A percentile compares a stretch with the other conserved stretches of the same genome.
Evolutionary conservation across 768 basidiomycete species (phyloP).

Genomic region (Mycena metata): DNA sequence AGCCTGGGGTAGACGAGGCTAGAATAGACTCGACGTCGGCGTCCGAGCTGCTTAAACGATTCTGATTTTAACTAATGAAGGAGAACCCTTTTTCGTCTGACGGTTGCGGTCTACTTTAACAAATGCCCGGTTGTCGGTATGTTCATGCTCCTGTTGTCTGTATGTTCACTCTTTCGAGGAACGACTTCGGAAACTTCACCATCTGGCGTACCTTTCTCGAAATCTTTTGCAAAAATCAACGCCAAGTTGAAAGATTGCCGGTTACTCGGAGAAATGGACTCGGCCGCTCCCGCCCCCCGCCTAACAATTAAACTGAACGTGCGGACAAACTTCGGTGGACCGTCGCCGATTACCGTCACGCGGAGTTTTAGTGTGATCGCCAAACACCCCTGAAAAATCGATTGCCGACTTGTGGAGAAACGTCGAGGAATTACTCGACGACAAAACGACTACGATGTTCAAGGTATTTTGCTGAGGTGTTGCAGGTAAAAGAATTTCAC

Average conservation of each 20-base stretch:
- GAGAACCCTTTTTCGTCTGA: too few relatives aligned
- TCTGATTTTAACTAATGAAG: conserved; percentile 40
- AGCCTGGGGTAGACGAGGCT: conserved; percentile 41
- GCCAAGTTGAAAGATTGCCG: too few relatives aligned
- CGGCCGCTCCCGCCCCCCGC: conserved; percentile 1
- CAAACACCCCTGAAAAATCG: conserved; percentile 4
- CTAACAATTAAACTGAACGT: neutral
- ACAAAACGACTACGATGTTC: neutral
- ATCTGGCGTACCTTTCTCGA: too few relatives aligned
- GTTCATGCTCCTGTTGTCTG: too few relatives aligned
- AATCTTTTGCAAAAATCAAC: too few relatives aligned
- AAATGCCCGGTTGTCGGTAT: too few relatives aligned
- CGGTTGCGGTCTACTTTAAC: too few relatives aligned
- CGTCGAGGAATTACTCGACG: conserved; percentile 17
- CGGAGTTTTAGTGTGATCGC: neutral
- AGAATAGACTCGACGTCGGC: conserved; percentile 44
- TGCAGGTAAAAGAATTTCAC: too few relatives aligned
- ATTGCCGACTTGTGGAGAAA: conserved; percentile 25
- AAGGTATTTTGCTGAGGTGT: too few relatives aligned
- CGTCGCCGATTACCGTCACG: conserved; percentile 3
- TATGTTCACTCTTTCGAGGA: too few relatives aligned
- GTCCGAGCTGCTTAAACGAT: conserved; percentile 56
- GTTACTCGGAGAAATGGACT: conserved; percentile 25
- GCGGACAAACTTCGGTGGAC: conserved; percentile 30
- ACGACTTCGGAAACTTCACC: too few relatives aligned